A percentile compares a stretch with the other conserved stretches of the same genome.
Evolutionary conservation across 805 yeast species (phyloP).

Genomic region (Wickerhamomyces alni): DNA sequence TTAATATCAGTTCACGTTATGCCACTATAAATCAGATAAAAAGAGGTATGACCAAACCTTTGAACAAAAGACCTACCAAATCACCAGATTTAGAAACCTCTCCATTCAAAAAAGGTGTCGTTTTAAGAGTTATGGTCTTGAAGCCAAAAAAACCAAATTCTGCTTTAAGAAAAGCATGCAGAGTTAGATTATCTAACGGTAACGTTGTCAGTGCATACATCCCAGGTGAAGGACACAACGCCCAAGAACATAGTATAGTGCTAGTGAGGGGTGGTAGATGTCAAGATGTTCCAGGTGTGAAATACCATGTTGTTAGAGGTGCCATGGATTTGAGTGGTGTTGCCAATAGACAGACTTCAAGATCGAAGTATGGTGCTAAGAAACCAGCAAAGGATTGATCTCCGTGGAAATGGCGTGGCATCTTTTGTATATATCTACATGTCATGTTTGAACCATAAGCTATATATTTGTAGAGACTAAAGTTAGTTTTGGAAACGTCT

Average conservation of each 20-base stretch:
- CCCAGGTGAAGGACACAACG: constrained; percentile 98
- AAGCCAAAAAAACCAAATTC: constrained; percentile 99
- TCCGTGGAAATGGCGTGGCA: not conserved
- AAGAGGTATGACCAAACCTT: constrained; percentile 56
- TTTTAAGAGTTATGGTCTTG: constrained; percentile 85
- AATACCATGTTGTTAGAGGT: constrained; percentile 90
- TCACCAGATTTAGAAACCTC: constrained; percentile 80
- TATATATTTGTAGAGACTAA: too few relatives aligned
- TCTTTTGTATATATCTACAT: constrained; percentile 2
- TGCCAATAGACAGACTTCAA: constrained; percentile 81
- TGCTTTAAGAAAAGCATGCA: constrained; percentile 93
- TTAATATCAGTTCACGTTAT: constrained; percentile 19
- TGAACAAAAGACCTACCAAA: constrained; percentile 39
- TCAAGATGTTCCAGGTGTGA: constrained; percentile 97
- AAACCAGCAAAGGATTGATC: constrained; percentile 48
- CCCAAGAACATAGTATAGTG: constrained; percentile 96
- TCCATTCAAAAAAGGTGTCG: constrained; percentile 92
- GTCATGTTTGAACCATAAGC: too few relatives aligned
- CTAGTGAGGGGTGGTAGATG: constrained; percentile 97
- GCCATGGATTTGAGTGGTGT: constrained; percentile 91
- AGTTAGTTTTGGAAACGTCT: constrained; percentile 23
- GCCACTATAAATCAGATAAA: constrained; percentile 78
- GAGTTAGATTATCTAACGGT: constrained; percentile 90
- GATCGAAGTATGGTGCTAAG: constrained; percentile 93
- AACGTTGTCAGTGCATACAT: constrained; percentile 86